These are phyloP conservation scores for Lolium perenne DNA, from an alignment of 176 grass and related monocot species.

Conservation along the genomic window DNA sequence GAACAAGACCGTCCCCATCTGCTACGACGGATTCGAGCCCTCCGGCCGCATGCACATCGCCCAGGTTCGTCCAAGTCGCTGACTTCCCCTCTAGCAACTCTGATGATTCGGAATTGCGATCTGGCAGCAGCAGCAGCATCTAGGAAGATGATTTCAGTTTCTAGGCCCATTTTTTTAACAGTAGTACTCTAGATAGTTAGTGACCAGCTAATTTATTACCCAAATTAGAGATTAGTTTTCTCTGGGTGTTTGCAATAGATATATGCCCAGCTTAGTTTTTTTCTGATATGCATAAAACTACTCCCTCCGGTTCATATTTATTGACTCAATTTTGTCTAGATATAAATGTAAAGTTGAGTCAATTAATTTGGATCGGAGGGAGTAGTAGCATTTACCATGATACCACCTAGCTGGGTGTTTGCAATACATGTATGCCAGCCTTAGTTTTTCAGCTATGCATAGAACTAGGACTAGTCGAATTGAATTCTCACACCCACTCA, in stretches of 20 bases:
- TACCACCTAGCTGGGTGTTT: background rate
- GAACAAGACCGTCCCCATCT: conserved; percentile 69
- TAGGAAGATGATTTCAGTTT: background rate
- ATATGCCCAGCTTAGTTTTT: background rate
- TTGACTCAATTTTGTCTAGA: too few relatives aligned
- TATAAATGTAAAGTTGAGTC: too few relatives aligned
- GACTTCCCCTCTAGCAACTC: background rate
- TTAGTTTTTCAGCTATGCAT: background rate
- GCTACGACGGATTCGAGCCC: conserved; percentile 86
- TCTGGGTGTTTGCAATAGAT: background rate
- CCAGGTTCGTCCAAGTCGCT: conserved; percentile 47
- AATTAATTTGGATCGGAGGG: too few relatives aligned
- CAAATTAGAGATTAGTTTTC: background rate
- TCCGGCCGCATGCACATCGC: conserved; percentile 87
- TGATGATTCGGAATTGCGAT: background rate
- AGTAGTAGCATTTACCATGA: background rate
- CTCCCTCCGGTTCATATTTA: too few relatives aligned
- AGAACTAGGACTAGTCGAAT: background rate
- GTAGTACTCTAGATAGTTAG: too few relatives aligned
- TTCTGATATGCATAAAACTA: too few relatives aligned
- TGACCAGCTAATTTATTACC: background rate
- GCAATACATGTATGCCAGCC: background rate
- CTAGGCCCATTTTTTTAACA: background rate
- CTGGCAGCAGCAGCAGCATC: background rate
- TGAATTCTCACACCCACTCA: background rate